Base-by-base conservation (phyloP, 2,329 filamentous ascomycete species). In the Ramularia collo-cygni region DNA sequence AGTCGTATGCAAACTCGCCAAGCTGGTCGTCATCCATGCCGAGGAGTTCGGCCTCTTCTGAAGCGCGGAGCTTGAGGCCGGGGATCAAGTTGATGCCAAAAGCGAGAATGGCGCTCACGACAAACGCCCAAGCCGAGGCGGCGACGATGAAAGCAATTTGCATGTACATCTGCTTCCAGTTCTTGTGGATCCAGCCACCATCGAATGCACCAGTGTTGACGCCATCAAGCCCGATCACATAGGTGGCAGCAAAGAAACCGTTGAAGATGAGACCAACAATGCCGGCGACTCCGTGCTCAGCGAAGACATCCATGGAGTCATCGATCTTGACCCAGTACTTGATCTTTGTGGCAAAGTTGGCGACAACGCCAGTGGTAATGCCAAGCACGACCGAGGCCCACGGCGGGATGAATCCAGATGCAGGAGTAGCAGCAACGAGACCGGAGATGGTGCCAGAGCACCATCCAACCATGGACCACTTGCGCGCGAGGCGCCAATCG, bases 381-480 rank as follows among this genome's bases (percentile, higher is more conserved):
- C 77, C 77, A 43, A 81, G 68, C 35, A 75, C 62, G 38, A 81
- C 73, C 43, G 73, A 76, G 2, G 72, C 77, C 77, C 77, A 81
- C 3, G 76, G 75, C 16, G 75, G 68, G 70, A 94, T 79, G 66
- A 80, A 90, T 56, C 87, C 85, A 10, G 88, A 83, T 3, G 82
- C 83, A 4, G 86, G 84, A 7, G 87, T 92, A 39, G 92, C 92
- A 51, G 86, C 85, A 26, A 95, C 88, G 15, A 95, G 78, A 37
- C 86, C 85, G 18, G 85, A 83, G 59, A 95, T 89, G 52, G 80
- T 81, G 46, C 89, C 89, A 28, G 86, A 92, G 72, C 87, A 92
- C 83, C 89, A 89, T 32, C 87, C 88, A 55, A 95, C 84, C 66
- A 90, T 87, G 48, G 79, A 95, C 88, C 89, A 95, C 72, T 95